Conservation (phyloP, 192 early-diverging fungal species). For the Coemansia sp. region DNA sequence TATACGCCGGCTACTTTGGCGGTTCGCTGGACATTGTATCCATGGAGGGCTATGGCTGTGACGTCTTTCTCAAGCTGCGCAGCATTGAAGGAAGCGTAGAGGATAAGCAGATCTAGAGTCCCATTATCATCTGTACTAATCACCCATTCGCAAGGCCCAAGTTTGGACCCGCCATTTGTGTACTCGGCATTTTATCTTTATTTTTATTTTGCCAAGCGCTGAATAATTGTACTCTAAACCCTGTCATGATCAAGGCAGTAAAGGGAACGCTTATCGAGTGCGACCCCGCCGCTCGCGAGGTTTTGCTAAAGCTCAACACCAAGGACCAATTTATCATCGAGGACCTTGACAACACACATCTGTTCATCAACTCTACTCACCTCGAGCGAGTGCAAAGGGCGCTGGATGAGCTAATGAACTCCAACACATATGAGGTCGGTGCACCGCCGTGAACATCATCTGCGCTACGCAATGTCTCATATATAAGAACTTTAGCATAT, state of each 20-base stretch:
- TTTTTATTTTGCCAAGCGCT: neutral
- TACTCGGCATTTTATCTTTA: too few relatives aligned
- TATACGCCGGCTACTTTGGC: conserved; percentile 94
- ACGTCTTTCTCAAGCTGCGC: conserved; percentile 86
- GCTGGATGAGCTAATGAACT: conserved; percentile 73
- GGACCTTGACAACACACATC: conserved; percentile 79
- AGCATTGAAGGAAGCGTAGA: conserved; percentile 73
- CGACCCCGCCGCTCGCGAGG: conserved; percentile 75
- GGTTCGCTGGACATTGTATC: conserved; percentile 83
- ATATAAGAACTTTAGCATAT: too few relatives aligned
- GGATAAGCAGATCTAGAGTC: conserved; percentile 46
- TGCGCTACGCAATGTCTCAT: too few relatives aligned
- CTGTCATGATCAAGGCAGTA: conserved; percentile 43
- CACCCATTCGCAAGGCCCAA: neutral
- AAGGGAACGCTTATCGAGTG: conserved; percentile 65
- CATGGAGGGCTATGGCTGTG: conserved; percentile 87
- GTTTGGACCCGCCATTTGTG: neutral
- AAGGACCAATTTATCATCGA: conserved; percentile 77
- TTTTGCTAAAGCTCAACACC: conserved; percentile 71
- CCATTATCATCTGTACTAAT: neutral
- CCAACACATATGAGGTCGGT: conserved; percentile 66
- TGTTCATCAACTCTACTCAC: conserved; percentile 70
- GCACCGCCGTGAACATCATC: neutral
- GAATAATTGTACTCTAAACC: neutral
- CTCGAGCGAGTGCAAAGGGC: conserved; percentile 61